These are phyloP conservation scores for Carex kokanica DNA, from an alignment of 176 grass and related monocot species.

Conservation along the genomic window DNA sequence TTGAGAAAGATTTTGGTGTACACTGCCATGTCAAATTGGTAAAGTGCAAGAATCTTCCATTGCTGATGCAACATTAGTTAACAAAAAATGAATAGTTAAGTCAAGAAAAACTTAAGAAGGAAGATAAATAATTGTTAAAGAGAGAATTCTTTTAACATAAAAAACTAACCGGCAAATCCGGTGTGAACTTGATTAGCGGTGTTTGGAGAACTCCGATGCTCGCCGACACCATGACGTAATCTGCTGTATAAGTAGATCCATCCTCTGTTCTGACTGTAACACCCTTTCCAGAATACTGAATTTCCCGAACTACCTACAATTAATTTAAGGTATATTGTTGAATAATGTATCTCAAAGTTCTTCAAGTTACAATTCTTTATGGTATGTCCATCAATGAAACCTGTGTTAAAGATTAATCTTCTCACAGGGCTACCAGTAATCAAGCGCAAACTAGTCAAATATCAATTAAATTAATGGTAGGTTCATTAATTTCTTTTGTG, in stretches of 20 bases:
- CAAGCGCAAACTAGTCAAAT: too few species aligned
- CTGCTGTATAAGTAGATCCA: conserved; percentile 34
- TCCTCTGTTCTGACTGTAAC: conserved; percentile 48
- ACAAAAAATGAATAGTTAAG: not conserved
- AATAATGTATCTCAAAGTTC: not conserved
- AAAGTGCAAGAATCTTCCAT: conserved; percentile 50
- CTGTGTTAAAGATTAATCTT: too few species aligned
- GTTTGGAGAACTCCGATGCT: conserved; percentile 63
- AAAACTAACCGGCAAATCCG: conserved; percentile 43
- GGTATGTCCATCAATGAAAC: too few species aligned
- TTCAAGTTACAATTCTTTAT: not conserved
- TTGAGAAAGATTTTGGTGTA: conserved; percentile 78
- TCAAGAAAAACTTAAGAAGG: not conserved
- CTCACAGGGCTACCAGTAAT: too few species aligned
- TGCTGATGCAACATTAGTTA: not conserved
- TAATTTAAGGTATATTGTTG: not conserved
- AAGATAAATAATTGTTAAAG: not conserved
- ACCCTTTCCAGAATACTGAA: conserved; percentile 8
- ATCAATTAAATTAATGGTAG: too few species aligned
- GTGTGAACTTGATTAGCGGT: conserved; percentile 54
- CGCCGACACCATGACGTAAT: conserved; percentile 49
- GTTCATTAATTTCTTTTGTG: too few species aligned
- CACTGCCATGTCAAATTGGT: conserved; percentile 58
- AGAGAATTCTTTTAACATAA: not conserved
- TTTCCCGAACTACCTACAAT: conserved; percentile 40